These are phyloP conservation scores for Blastobotrys attinorum DNA, from an alignment of 805 yeast species.

Conservation along the genomic window DNA sequence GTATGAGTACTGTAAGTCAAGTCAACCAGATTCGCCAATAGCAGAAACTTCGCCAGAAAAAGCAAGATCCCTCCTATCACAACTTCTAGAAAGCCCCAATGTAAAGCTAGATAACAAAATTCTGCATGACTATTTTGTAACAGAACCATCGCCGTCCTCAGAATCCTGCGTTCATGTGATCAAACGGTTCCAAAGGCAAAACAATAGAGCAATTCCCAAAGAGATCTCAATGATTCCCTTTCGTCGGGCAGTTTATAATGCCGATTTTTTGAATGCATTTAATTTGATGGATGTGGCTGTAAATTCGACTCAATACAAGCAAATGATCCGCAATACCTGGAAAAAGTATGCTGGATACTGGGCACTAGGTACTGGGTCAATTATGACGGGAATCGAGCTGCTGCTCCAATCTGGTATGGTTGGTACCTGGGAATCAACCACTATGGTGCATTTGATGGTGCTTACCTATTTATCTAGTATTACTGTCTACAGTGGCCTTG, in stretches of 20 bases:
- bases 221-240: conserved; percentile 51
- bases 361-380: conserved; percentile 29
- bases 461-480: conserved; percentile 42
- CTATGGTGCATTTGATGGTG: conserved; percentile 37
- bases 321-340: conserved; percentile 29
- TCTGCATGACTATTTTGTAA: conserved; percentile 18
- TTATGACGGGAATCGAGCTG: conserved; percentile 40
- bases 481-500: conserved; percentile 39
- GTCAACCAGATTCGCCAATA: conserved; percentile 16
- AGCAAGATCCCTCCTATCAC: conserved; percentile 17
- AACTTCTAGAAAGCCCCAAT: not conserved
- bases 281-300: conserved; percentile 53
- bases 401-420: conserved; percentile 35
- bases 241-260: conserved; percentile 48
- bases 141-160: conserved; percentile 17
- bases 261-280: conserved; percentile 49
- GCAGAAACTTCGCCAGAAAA: conserved; percentile 16
- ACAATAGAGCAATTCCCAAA: conserved; percentile 11
- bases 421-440: conserved; percentile 31
- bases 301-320: conserved; percentile 46
- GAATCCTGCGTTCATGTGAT: conserved; percentile 17
- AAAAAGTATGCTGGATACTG: conserved; percentile 29
- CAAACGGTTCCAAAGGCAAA: conserved; percentile 13
- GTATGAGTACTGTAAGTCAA: conserved; percentile 13
- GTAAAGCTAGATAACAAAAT: conserved; percentile 11